These are phyloP conservation scores for Polyporus arcularius DNA, from an alignment of 768 basidiomycete genomes.

Conservation along the genomic window DNA sequence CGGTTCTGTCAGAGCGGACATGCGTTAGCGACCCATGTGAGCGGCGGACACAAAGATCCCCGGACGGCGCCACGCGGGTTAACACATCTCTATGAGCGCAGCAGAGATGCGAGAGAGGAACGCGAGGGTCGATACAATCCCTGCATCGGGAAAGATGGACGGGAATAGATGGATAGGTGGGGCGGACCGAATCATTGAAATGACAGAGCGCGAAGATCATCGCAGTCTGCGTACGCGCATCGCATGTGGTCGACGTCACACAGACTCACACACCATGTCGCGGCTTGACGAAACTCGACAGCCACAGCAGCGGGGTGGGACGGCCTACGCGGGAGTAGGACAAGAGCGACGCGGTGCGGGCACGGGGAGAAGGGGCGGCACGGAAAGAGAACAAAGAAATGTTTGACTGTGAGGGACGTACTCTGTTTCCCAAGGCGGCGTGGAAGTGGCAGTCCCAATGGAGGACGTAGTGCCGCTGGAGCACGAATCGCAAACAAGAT, in stretches of 20 bases:
- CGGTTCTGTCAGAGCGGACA: too few species aligned
- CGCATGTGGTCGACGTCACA: neutral
- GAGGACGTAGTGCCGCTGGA: neutral
- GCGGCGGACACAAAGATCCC: neutral
- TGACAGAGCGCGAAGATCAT: neutral
- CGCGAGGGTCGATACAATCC: neutral
- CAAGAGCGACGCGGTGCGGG: neutral
- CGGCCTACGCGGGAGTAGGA: neutral
- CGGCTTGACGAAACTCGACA: neutral
- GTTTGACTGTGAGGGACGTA: neutral
- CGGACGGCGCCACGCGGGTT: neutral
- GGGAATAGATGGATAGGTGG: neutral
- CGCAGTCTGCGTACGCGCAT: too few species aligned
- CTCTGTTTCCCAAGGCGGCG: conserved; percentile 13
- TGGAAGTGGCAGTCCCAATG: conserved; percentile 9
- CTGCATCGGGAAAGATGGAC: neutral
- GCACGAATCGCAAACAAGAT: neutral
- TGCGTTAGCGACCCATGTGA: too few species aligned
- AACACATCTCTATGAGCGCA: neutral
- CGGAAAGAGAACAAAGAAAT: neutral
- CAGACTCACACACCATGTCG: neutral
- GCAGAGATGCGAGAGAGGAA: neutral
- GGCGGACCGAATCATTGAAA: neutral
- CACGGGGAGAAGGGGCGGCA: neutral
- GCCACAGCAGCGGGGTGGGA: neutral